Base-by-base conservation (phyloP, 2,329 filamentous ascomycete species). In the Aspergillus sp. region DNA sequence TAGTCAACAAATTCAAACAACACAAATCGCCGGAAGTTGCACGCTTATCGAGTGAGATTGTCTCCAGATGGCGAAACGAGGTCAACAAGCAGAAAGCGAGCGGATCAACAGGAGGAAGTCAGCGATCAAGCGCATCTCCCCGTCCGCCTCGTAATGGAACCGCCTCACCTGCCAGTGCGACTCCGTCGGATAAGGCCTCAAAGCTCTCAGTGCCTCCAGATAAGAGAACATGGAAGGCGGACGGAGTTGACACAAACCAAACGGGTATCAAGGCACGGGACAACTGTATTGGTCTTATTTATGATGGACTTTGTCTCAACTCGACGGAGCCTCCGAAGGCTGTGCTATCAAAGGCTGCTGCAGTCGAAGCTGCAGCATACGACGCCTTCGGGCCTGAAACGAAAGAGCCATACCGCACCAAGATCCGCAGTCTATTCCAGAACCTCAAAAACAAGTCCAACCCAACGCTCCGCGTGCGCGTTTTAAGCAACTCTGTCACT, bases 361-460 rank as follows among this genome's bases (percentile, higher is more conserved):
- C 89, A 44, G 84, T 96, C 61, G 95, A 99, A 79, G 75, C 83
- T 39, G 91, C 92, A 7, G 90, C 90, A 6, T 93, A 83, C 76
- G 82, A 81, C 56, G 78, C 83, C 31, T 89, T 87, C 73, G 87
- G 88, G 56, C 87, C 88, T 55, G 88, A 92, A 68, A 88, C 82
- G 15, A 84, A 82, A 48, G 77, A 86, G 47, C 85, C 88, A 50
- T 99, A 99, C 82, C 89, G 89, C 71, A 83, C 82, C 64, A 97
- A 97, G 81, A 89, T 98, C 68, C 90, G 93, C 65, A 96, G 91
- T 19, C 86, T 99, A 21, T 98, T 91, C 78, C 87, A 93, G 73
- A 98, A 98, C 72, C 85, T 99, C 66, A 98, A 97, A 82, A 91
- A 91, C 80, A 93, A 90, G 77, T 89, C 87, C 62, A 98, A 98